Evolutionary conservation across 2,329 filamentous ascomycete species (phyloP), one percentile per base, ranked within the genome.

Genomic region (Aspergillus luchuensis): DNA sequence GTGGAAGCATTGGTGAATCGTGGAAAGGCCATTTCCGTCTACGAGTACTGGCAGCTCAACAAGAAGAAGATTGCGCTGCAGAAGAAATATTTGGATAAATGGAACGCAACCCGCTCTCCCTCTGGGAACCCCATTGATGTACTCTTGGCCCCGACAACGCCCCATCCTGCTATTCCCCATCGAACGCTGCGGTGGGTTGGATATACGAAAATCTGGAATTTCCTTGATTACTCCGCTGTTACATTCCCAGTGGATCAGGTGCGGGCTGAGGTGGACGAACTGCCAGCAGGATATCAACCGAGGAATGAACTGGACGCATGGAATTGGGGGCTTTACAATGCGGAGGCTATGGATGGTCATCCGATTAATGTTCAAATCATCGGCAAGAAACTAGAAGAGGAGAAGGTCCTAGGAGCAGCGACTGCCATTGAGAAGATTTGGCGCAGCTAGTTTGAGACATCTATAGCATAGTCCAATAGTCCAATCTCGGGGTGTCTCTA

Each of bases 11-110:
- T 89, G 5, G 71, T 89, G 13, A 83, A 84, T 55, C 77, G 79
- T 0, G 83, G 79, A 2, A 65, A 79, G 10, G 70, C 85, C 0
- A 84, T 89, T 13, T 87, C 84, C 0, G 85, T 89, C 0, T 88
- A 85, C 59, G 79, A 87, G 4, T 90, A 89, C 72, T 90, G 87
- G 87, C 86, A 89, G 65, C 78, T 90, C 6, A 89, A 89, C 72
- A 84, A 78, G 61, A 78, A 80, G 25, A 89, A 89, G 67, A 59
- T 79, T 25, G 76, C 74, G 0, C 75, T 80, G 4, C 84, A 87
- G 63, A 81, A 86, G 60, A 77, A 74, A 2, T 88, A 87, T 58
- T 77, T 88, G 1, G 80, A 86, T 52, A 84, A 86, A 59, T 89
- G 86, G 87, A 82, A 82, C 48, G 69, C 70, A 0, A 73, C 78